Evolutionary conservation across 208 protist genomes (phyloP).

Genomic region (Wallacemonas sp.): DNA sequence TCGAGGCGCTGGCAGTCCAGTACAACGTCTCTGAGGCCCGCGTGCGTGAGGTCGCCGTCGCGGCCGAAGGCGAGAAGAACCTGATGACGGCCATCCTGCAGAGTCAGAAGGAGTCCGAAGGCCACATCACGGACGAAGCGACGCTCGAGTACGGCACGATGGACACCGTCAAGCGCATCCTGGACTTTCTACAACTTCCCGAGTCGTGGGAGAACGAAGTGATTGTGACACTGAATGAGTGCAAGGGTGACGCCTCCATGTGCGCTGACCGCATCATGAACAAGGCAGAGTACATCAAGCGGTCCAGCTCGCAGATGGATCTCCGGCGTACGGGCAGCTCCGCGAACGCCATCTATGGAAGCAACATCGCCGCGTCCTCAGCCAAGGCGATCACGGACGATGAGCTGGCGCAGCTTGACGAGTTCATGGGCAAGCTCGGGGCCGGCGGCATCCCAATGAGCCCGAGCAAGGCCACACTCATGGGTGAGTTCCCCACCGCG

Average conservation of each 20-base stretch:
- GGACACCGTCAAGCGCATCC: slow-evolving; percentile 54
- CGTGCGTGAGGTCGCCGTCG: slow-evolving; percentile 63
- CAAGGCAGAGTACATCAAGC: slow-evolving; percentile 39
- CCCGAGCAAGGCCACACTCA: slow-evolving; percentile 23
- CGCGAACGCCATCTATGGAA: no score
- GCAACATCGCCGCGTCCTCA: slow-evolving; percentile 15
- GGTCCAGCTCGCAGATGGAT: not conserved
- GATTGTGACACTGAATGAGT: slow-evolving; percentile 59
- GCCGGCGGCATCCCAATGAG: slow-evolving; percentile 11
- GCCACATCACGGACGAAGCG: slow-evolving; percentile 24
- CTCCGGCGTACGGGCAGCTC: slow-evolving; percentile 1
- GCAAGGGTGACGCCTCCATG: slow-evolving; percentile 59
- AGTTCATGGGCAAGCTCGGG: slow-evolving; percentile 25
- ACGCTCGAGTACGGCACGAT: slow-evolving; percentile 55
- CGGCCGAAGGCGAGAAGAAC: slow-evolving; percentile 55
- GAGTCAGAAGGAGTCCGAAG: slow-evolving; percentile 37
- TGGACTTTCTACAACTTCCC: slow-evolving; percentile 53
- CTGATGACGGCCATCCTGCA: slow-evolving; percentile 61
- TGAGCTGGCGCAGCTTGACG: slow-evolving; percentile 32
- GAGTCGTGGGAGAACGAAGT: slow-evolving; percentile 53
- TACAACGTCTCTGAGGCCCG: slow-evolving; percentile 41
- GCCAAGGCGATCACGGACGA: slow-evolving; percentile 26
- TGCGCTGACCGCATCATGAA: slow-evolving; percentile 30
- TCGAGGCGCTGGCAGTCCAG: slow-evolving; percentile 38
- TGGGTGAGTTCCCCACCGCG: slow-evolving; percentile 41